Percentiles rank a stretch among this genome's conserved stretches.
phyloP scores from a whole-genome alignment of 1,284 basidiomycete genomes.

The Leccinum fallax region DNA sequence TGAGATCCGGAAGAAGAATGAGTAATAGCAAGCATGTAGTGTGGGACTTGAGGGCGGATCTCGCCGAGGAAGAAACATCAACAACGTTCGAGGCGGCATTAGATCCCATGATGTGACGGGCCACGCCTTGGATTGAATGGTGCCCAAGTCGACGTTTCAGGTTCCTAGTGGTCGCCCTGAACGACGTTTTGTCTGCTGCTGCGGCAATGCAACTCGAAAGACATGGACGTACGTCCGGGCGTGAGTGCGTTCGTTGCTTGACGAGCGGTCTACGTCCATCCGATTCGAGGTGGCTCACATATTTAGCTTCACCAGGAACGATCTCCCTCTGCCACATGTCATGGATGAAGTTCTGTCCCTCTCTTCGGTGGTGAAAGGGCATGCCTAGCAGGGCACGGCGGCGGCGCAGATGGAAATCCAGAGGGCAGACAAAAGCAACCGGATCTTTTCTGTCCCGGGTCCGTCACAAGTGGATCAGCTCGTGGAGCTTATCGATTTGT shows the following conservation, averaged over 20 bases:
- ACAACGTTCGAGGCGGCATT: constrained; percentile 26
- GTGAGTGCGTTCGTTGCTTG: constrained; percentile 1
- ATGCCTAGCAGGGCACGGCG: not conserved
- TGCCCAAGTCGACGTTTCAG: constrained; percentile 20
- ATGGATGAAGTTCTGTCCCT: not conserved
- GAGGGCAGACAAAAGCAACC: not conserved
- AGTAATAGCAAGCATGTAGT: not conserved
- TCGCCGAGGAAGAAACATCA: constrained; percentile 16
- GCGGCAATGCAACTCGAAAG: constrained; percentile 11
- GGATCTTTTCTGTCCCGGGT: constrained; percentile 18
- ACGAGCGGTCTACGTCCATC: not conserved
- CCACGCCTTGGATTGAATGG: not conserved
- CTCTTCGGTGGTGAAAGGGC: not conserved
- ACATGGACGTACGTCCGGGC: not conserved
- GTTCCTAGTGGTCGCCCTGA: not conserved
- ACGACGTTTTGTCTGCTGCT: constrained; percentile 4
- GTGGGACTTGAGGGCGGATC: constrained; percentile 34
- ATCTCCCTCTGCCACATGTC: constrained; percentile 6
- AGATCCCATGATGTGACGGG: constrained; percentile 3
- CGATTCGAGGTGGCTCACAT: not conserved
- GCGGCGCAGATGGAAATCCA: not conserved
- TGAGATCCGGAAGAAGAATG: constrained; percentile 28
- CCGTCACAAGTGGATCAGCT: constrained; percentile 8
- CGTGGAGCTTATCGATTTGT: constrained; percentile 17
- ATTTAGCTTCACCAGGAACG: not conserved